These are phyloP conservation scores for Magnaporthiopsis rhizophila DNA, from an alignment of 2,329 filamentous ascomycete species.

Conservation along the genomic window DNA sequence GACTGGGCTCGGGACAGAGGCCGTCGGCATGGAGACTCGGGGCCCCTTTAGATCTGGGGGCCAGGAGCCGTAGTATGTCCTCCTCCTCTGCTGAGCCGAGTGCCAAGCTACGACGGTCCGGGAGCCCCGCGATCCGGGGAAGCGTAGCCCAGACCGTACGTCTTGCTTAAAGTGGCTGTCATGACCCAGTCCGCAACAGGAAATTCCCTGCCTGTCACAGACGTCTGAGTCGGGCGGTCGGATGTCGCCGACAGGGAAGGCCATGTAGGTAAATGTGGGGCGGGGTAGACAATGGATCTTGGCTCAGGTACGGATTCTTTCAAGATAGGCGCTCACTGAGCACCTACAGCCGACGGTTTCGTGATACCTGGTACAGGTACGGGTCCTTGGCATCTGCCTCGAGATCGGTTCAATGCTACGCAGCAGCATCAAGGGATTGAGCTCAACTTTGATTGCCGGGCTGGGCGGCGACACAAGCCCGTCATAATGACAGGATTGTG, in stretches of 20 bases:
- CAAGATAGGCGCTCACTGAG: not conserved
- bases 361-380: not conserved
- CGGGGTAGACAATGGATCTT: not conserved
- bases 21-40: not conserved
- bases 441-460: no score
- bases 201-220: not conserved
- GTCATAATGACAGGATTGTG: not conserved
- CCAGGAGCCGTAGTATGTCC: no score
- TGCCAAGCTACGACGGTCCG: no score
- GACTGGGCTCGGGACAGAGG: not conserved
- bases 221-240: no score
- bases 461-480: not conserved
- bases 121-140: not conserved
- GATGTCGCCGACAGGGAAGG: not conserved
- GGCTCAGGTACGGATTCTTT: not conserved
- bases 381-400: not conserved
- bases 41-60: no score
- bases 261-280: not conserved
- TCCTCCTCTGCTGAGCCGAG: no score
- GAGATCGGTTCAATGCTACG: not conserved
- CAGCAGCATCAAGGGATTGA: not conserved
- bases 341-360: not conserved
- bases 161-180: no score
- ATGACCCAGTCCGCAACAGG: not conserved
- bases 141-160: not conserved